Evolutionary conservation across 257 asterid genomes (phyloP).

Genomic region (Nicotiana paniculata): DNA sequence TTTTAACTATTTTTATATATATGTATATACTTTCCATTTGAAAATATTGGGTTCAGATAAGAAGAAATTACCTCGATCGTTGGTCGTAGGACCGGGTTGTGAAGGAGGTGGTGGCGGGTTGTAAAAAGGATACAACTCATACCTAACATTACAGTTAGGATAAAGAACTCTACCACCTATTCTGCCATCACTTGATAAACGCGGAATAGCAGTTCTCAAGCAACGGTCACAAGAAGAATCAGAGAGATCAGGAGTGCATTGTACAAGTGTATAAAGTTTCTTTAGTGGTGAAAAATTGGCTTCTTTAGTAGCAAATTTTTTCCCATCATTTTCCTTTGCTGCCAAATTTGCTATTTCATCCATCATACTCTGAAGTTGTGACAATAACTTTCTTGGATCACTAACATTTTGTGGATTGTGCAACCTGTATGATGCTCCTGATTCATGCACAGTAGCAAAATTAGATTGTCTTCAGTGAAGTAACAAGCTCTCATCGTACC

Average conservation of each 20-base stretch:
- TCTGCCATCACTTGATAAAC: neutral
- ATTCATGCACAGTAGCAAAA: no score
- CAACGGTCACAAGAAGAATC: neutral
- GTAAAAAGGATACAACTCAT: constrained; percentile 10
- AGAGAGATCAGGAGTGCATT: constrained; percentile 25
- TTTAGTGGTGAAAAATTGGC: neutral
- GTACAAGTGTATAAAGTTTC: constrained; percentile 3
- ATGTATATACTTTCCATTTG: no score
- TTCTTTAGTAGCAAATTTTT: constrained; percentile 7
- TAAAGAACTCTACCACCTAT: constrained; percentile 4
- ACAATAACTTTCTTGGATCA: neutral
- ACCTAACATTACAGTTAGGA: constrained; percentile 18
- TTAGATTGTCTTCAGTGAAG: neutral
- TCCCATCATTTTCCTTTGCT: neutral
- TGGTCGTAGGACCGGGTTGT: neutral
- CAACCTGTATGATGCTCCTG: no score
- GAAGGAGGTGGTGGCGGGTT: neutral
- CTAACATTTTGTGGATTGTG: neutral
- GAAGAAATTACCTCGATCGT: neutral
- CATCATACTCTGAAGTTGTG: neutral
- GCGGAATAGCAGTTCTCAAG: neutral
- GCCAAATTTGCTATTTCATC: neutral
- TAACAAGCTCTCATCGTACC: no score
- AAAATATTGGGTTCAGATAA: neutral
- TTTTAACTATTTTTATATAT: no score